Evolutionary conservation across 495 filamentous ascomycete genomes (phyloP).

Genomic region (Trichoderma erinaceum): DNA sequence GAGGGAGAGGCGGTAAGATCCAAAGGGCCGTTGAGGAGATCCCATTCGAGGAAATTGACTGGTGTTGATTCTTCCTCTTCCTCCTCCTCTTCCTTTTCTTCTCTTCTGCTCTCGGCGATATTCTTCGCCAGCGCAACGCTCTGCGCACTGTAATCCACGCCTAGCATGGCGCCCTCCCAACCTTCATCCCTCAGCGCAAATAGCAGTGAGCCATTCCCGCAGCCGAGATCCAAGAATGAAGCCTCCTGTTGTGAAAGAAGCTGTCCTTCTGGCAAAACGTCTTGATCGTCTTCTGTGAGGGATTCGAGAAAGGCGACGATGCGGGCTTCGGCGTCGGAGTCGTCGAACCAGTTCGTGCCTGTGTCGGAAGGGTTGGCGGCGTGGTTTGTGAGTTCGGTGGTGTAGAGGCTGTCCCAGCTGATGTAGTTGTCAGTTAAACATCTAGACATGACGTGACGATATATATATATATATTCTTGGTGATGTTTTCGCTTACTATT

Average conservation of each 20-base stretch:
- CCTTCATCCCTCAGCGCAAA: constrained; percentile 60
- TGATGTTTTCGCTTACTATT: constrained; percentile 45
- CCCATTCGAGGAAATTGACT: constrained; percentile 66
- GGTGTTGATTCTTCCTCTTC: constrained; percentile 16
- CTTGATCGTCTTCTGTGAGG: constrained; percentile 25
- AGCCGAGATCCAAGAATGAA: constrained; percentile 69
- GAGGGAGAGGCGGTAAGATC: constrained; percentile 15
- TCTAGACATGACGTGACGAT: background rate
- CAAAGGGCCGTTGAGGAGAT: constrained; percentile 57
- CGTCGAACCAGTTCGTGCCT: constrained; percentile 72
- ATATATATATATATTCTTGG: background rate
- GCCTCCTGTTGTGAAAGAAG: constrained; percentile 18
- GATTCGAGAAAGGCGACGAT: constrained; percentile 50
- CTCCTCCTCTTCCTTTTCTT: constrained; percentile 16
- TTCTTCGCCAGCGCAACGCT: constrained; percentile 65
- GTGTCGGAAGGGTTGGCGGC: constrained; percentile 53
- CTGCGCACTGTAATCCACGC: constrained; percentile 75
- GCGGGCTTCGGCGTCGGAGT: constrained; percentile 59
- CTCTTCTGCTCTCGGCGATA: constrained; percentile 34
- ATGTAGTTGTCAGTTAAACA: constrained; percentile 16
- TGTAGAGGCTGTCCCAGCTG: constrained; percentile 68
- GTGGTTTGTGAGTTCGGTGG: constrained; percentile 55
- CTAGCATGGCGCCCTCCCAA: constrained; percentile 60
- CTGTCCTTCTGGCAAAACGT: constrained; percentile 26
- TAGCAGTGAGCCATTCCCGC: constrained; percentile 85